Evolutionary conservation across 2,329 filamentous ascomycete genomes (phyloP), one percentile per base, ranked within the genome.

Genomic region (Dactylellina haptotyla): DNA sequence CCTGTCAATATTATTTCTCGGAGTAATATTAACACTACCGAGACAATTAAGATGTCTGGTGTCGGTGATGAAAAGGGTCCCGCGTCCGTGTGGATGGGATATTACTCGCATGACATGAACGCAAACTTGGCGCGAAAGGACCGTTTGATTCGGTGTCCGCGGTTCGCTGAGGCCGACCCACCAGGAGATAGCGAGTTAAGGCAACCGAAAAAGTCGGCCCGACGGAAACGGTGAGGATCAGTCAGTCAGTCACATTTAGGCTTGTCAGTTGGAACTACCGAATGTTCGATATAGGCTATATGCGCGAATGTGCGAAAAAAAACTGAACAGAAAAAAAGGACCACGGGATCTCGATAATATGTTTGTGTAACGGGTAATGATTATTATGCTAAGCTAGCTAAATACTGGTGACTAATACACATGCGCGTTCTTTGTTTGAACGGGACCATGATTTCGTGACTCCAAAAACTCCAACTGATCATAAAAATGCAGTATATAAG

Each of bases 391-490:
- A 34, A 26, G 20, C n/a, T 43, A 43, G n/a, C 39, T 34, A 34
- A 34, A 43, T 26, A 10, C 23, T 48, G n/a, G 12, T 28, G 20
- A 26, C 46, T 50, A 50, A 37, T 53, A 18, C 50, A 34, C 14
- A 53, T 53, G 30, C 12, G 14, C 18, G 14, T 28, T 30, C 26
- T 28, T 43, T 5, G 14, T 12, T 46, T 10, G 30, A 43, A n/a
- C 10, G 48, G 25, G 25, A 28, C 46, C 46, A 51, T 51, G 26
- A 43, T 14, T 26, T 28, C 37, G 23, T 57, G 53, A 67, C 53
- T 18, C 43, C 53, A 51, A 43, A 54, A 59, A 66, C 63, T 51
- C 63, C 63, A 51, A 46, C 63, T 51, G 25, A 37, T 32, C 34
- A 14, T 32, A 20, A 25, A 39, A 54, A 61, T 61, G 57, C 57